Conservation (phyloP, 1,284 basidiomycete genomes). For the Leccinum solheimii region DNA sequence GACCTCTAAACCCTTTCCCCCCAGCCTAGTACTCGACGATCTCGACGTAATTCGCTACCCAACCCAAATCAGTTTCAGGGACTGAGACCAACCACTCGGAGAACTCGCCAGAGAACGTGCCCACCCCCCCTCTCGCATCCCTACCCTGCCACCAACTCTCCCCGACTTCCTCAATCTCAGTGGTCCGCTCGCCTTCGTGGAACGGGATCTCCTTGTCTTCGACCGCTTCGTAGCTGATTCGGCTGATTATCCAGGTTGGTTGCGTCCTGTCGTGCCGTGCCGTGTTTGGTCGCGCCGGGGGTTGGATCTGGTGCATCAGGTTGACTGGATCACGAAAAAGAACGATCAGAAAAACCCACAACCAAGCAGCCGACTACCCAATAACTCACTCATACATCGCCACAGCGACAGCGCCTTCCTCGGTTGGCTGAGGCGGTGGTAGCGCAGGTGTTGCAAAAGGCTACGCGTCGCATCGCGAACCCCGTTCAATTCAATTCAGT, state of each 20-base stretch:
- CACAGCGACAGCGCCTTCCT: conserved; percentile 63
- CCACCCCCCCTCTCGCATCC: conserved; percentile 58
- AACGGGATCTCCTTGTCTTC: conserved; percentile 91
- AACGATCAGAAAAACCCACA: neutral
- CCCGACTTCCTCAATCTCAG: conserved; percentile 66
- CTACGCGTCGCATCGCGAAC: conserved; percentile 31
- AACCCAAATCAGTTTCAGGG: neutral
- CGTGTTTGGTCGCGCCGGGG: neutral
- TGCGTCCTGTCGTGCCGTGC: too few relatives aligned
- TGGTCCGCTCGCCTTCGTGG: conserved; percentile 77
- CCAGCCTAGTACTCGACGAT: conserved; percentile 10
- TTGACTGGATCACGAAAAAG: neutral
- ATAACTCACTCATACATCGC: conserved; percentile 74
- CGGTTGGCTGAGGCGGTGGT: conserved; percentile 42
- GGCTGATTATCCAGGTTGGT: too few relatives aligned
- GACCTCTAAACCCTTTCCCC: neutral
- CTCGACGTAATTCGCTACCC: conserved; percentile 27
- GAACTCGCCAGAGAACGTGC: conserved; percentile 83
- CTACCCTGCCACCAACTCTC: conserved; percentile 92
- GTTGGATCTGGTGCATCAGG: neutral
- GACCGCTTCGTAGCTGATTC: conserved; percentile 73
- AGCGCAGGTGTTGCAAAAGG: conserved; percentile 43
- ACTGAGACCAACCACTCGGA: neutral
- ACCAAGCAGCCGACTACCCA: neutral
- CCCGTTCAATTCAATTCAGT: conserved; percentile 5